Conservation (phyloP, 2,329 filamentous ascomycete genomes). For the Penicillium sp. region DNA sequence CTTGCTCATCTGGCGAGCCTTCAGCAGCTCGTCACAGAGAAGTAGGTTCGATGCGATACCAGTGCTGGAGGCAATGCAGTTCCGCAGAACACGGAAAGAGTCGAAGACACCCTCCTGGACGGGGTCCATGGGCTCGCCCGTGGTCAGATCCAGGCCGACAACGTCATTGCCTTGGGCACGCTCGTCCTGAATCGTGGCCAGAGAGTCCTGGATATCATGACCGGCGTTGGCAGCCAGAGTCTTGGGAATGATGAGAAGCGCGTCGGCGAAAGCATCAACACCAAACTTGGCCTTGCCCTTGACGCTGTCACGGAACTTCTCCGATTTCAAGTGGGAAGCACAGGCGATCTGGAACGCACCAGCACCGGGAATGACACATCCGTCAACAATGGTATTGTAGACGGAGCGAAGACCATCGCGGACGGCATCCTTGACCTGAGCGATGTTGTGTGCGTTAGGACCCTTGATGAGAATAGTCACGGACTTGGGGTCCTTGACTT, state of each 20-base stretch:
- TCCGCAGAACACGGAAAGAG: conserved; percentile 90
- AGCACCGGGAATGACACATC: conserved; percentile 88
- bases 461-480: conserved; percentile 98
- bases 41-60: conserved; percentile 94
- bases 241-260: conserved; percentile 93
- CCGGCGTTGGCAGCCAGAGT: conserved; percentile 93
- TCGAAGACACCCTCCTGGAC: conserved; percentile 90
- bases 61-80: conserved; percentile 88
- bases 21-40: conserved; percentile 94
- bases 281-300: conserved; percentile 99
- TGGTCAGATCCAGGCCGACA: conserved; percentile 81
- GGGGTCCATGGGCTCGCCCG: conserved; percentile 92
- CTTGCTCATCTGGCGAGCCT: conserved; percentile 87
- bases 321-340: conserved; percentile 80
- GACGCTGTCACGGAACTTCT: conserved; percentile 81
- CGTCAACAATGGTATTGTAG: conserved; percentile 99
- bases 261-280: conserved; percentile 91
- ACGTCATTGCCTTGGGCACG: conserved; percentile 77
- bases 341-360: conserved; percentile 96
- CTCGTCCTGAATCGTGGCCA: conserved; percentile 85
- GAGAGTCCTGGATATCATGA: conserved; percentile 92
- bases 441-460: conserved; percentile 93
- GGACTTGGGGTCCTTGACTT: conserved; percentile 97
- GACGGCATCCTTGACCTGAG: conserved; percentile 94
- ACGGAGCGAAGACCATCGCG: conserved; percentile 92